Percentiles rank a stretch among this genome's conserved stretches.
These are phyloP conservation scores for Botrytis paeoniae DNA, from an alignment of 2,329 filamentous ascomycete species.

Conservation along the genomic window DNA sequence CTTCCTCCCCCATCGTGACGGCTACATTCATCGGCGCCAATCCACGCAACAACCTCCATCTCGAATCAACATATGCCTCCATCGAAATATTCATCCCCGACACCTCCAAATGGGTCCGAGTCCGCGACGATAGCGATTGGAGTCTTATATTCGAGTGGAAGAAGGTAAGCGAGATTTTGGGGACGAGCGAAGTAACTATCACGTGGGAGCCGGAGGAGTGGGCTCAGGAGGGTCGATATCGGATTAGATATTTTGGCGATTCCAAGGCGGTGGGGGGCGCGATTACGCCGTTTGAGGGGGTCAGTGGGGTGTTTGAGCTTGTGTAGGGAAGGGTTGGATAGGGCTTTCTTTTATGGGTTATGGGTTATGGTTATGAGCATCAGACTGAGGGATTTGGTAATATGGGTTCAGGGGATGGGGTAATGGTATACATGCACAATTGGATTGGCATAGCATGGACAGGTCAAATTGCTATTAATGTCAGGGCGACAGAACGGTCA, in stretches of 20 bases:
- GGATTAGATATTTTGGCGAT: conserved; percentile 82
- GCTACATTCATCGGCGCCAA: conserved; percentile 82
- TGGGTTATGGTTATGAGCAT: neutral
- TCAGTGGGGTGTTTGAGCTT: conserved; percentile 51
- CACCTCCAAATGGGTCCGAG: conserved; percentile 56
- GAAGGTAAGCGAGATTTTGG: conserved; percentile 64
- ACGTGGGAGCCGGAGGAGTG: conserved; percentile 73
- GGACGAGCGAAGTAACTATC: conserved; percentile 74
- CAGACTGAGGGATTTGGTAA: neutral
- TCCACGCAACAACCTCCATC: conserved; percentile 80
- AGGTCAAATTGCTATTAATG: neutral
- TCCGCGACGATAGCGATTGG: conserved; percentile 80
- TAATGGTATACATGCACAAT: neutral
- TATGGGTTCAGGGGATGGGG: neutral
- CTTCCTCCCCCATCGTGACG: conserved; percentile 52
- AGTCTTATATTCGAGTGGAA: conserved; percentile 77
- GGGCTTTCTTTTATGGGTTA: neutral
- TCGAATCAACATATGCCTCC: conserved; percentile 73
- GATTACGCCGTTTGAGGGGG: conserved; percentile 68
- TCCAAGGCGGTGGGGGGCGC: conserved; percentile 60
- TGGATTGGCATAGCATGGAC: neutral
- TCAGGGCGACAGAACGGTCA: neutral
- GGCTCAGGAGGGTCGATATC: conserved; percentile 64
- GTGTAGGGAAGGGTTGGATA: neutral
- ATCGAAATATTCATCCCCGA: conserved; percentile 60